Evolutionary conservation across 257 asterid genomes (phyloP), one percentile per base, ranked within the genome.

Genomic region (Paraleonurus japonicus): DNA sequence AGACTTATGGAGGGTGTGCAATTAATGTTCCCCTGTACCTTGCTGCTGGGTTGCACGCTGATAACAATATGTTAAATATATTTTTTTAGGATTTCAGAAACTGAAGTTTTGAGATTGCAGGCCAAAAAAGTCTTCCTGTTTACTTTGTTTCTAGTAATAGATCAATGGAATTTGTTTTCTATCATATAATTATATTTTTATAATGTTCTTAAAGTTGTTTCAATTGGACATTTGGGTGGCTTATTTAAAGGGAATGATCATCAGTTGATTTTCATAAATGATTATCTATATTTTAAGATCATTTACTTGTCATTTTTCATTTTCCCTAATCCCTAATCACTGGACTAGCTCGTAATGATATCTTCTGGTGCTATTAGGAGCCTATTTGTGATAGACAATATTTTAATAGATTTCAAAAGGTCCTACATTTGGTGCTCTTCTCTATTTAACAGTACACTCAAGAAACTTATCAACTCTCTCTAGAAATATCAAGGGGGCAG

Each of bases 351-450:
- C 3, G 23, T 48, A 65, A 57, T 71, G 37, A 33, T 43, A 33
- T 61, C 50, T n/a, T 45, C 2, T 41, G 61, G 65, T 59, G 24
- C 30, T 68, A 39, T 61, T 51, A 8, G 55, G 37, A 65, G 35
- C 59, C 50, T 17, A 68, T 60, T 24, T 26, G 20, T 27, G 41
- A 77, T 43, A 5, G 5, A 50, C 64, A 27, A 5, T 45, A 45
- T 5, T 26, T 27, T 72, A 26, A 30, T 54, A 67, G 72, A 39
- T 78, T 67, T 41, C 41, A 55, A 65, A 48, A 12, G 17, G 50
- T 43, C 17, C 12, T 43, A 43, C 17, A 12, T 43, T 43, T 13
- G 50, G 6, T 43, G 45, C 20, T 39, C 30, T 41, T 62, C 69
- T 27, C 61, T 60, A 16, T 53, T 26, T 16, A 4, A 24, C 26